Conservation (phyloP, 768 basidiomycete species). For the Leccinum rimulosum region DNA sequence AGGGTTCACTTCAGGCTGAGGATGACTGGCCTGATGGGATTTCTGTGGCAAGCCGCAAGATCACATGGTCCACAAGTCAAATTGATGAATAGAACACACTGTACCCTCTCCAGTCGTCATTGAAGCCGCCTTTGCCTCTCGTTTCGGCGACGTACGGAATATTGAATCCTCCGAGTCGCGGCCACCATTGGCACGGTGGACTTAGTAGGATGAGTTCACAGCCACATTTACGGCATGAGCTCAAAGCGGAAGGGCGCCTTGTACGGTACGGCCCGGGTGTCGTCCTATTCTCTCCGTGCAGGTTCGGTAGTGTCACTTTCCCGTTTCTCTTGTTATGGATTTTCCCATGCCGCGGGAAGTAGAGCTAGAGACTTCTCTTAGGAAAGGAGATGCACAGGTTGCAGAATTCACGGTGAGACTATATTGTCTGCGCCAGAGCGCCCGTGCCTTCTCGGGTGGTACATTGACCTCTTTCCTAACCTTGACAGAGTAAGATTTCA, state of each 20-base stretch:
- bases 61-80: not conserved
- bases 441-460: constrained; percentile 16
- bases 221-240: constrained; percentile 34
- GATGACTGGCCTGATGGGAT: not conserved
- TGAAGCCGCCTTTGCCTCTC: not conserved
- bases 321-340: constrained; percentile 46
- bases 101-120: not conserved
- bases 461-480: constrained; percentile 17
- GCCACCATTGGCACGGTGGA: not conserved
- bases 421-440: constrained; percentile 16
- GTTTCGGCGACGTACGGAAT: not conserved
- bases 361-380: constrained; percentile 76
- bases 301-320: constrained; percentile 11
- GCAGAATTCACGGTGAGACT: constrained; percentile 66
- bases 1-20: not conserved
- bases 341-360: constrained; percentile 74
- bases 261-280: constrained; percentile 7
- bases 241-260: constrained; percentile 25
- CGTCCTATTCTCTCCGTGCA: constrained; percentile 13
- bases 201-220: constrained; percentile 19
- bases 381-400: constrained; percentile 71
- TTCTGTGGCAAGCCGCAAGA: not conserved
- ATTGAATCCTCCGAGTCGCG: not conserved
- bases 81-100: not conserved
- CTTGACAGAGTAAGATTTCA: constrained; percentile 65